Evolutionary conservation across 2,329 filamentous ascomycete species (phyloP), one percentile per base, ranked within the genome.

Genomic region (Bipolaris gigantea): DNA sequence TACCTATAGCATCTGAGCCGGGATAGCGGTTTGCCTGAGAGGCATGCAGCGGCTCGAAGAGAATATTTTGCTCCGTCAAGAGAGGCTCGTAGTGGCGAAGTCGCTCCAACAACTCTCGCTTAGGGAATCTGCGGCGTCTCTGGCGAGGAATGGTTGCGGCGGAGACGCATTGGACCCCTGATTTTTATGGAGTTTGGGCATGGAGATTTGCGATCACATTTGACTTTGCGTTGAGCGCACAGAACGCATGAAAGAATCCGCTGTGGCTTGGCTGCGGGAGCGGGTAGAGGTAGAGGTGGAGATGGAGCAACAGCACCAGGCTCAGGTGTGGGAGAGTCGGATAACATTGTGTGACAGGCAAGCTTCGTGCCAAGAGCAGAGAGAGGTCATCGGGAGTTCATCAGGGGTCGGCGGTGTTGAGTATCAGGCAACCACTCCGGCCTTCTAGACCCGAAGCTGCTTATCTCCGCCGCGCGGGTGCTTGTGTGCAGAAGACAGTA

Each of bases 71-170:
- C 70, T 88, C 81, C 48, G 80, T 79, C 30, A 92, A 77, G 36
- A 92, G 75, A 6, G 75, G 70, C 73, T 92, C 89, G 63, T 91
- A 91, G 45, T 83, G 82, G 49, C 81, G 83, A 19, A 91, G 77
- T n/a, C 86, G 83, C 6, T 89, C 85, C 48, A 90, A 77, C 36
- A 92, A 77, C 53, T 89, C 87, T 66, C 83, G 83, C 73, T 92
- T 89, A 19, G 87, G 84, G 41, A 89, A 85, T 49, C 85, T 84
- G 72, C 67, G 85, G 74, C 65, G 85, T 78, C 69, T 85, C 77
- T 67, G 84, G 73, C 62, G 84, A 76, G 65, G 84, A 76, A 59
- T 83, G 74, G 72, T 66, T 5, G 71, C 64, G 1, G 75, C 73
- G 3, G 77, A 75, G 4, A 80, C 64, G 59, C 73, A 75, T 52